Percentiles rank a stretch among this genome's conserved stretches.
Evolutionary conservation across 2,329 filamentous ascomycete species (phyloP).

Genomic region (Aspergillus nomiae): DNA sequence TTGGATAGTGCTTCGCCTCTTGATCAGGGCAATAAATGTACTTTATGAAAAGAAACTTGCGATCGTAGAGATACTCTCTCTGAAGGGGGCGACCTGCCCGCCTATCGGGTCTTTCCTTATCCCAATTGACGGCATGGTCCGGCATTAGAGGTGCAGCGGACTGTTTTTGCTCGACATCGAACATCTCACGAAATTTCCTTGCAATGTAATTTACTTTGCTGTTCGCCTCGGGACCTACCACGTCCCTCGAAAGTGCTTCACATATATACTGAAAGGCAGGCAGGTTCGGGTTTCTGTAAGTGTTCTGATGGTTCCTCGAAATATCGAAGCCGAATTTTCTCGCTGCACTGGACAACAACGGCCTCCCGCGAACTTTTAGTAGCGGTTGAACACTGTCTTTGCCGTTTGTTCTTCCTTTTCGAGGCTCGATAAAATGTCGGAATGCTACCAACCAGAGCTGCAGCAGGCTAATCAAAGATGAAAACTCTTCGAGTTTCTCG

Average conservation of each 20-base stretch:
- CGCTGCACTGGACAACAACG: neutral
- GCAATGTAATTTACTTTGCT: neutral
- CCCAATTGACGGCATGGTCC: neutral
- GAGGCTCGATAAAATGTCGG: conserved; percentile 1
- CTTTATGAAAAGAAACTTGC: neutral
- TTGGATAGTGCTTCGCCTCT: conserved; percentile 1
- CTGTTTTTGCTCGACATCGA: neutral
- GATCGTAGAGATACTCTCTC: neutral
- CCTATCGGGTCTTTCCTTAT: neutral
- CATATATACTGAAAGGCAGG: neutral
- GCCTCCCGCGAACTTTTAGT: neutral
- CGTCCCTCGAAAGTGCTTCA: neutral
- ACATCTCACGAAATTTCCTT: neutral
- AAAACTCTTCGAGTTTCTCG: neutral
- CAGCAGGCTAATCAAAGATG: neutral
- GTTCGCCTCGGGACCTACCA: neutral
- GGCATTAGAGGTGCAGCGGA: neutral
- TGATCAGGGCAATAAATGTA: neutral
- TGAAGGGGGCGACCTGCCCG: neutral
- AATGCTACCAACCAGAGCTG: conserved; percentile 6
- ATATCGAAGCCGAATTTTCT: neutral
- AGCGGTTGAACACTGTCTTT: neutral
- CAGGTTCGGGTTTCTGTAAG: neutral
- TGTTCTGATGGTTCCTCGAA: neutral
- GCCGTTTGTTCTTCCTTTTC: neutral